Conservation (phyloP, 2,329 filamentous ascomycete species). For the Talaromyces amestolkiae region DNA sequence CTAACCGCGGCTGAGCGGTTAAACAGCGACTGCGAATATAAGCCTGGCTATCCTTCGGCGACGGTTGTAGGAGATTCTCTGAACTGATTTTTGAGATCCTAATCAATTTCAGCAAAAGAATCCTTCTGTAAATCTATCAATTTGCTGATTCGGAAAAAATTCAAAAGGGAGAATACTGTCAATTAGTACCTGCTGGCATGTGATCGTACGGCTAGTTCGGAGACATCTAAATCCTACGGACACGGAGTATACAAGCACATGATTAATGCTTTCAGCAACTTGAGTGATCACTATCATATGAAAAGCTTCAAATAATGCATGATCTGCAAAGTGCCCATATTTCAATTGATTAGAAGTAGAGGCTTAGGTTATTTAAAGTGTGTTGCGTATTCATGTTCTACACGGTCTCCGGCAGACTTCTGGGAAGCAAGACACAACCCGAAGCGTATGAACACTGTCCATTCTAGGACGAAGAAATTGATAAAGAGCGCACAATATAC, state of each 20-base stretch:
- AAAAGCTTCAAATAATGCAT: too few species aligned
- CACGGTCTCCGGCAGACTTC: too few species aligned
- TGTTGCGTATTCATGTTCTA: too few species aligned
- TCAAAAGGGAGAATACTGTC: constrained; percentile 7
- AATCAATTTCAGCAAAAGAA: background rate
- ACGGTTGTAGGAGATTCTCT: background rate
- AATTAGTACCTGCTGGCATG: constrained; percentile 11
- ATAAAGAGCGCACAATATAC: too few species aligned
- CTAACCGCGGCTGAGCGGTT: constrained; percentile 19
- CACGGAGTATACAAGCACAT: background rate
- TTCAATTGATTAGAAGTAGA: too few species aligned
- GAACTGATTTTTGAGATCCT: too few species aligned
- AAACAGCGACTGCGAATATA: background rate
- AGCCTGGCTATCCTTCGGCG: background rate
- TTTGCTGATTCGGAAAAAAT: background rate
- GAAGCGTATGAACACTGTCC: too few species aligned
- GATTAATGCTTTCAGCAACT: background rate
- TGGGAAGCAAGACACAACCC: too few species aligned
- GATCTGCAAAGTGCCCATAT: too few species aligned
- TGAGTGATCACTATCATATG: too few species aligned
- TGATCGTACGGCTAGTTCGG: background rate
- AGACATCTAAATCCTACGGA: background rate
- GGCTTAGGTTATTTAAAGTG: too few species aligned
- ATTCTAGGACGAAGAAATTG: too few species aligned
- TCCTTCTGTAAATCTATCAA: background rate